Evolutionary conservation across 768 basidiomycete genomes (phyloP).

Genomic region (Hemileccinum impolitum): DNA sequence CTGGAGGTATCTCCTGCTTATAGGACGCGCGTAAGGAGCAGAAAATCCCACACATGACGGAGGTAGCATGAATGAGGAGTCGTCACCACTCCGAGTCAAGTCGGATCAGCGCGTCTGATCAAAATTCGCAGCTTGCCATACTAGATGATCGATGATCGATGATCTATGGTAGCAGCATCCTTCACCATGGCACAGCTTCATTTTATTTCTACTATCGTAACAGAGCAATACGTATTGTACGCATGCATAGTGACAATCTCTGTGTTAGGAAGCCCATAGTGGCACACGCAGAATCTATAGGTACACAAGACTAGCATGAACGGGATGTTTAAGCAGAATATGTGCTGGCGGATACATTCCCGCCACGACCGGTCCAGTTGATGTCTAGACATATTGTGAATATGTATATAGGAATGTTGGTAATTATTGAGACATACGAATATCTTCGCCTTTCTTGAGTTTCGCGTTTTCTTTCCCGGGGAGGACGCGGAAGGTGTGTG

Average conservation of each 20-base stretch:
- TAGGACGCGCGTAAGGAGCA: conserved; percentile 37
- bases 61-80: neutral
- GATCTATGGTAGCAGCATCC: no score
- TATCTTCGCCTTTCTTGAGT: conserved; percentile 79
- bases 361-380: conserved; percentile 99
- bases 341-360: conserved; percentile 85
- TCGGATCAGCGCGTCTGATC: no score
- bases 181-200: neutral
- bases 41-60: conserved; percentile 70
- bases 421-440: conserved; percentile 58
- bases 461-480: conserved; percentile 87
- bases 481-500: conserved; percentile 94
- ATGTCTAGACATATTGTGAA: conserved; percentile 53
- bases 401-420: neutral
- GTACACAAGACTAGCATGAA: conserved; percentile 3
- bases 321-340: conserved; percentile 60
- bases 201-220: conserved; percentile 15
- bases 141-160: no score
- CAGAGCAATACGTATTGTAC: conserved; percentile 15
- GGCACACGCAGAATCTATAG: conserved; percentile 16
- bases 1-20: conserved; percentile 3
- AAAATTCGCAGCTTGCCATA: neutral
- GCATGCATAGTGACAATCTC: conserved; percentile 12
- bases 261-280: neutral
- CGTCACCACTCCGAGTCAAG: no score